Base-by-base conservation (phyloP, 345 rosid species). In the Leavenworthia alabamica region DNA sequence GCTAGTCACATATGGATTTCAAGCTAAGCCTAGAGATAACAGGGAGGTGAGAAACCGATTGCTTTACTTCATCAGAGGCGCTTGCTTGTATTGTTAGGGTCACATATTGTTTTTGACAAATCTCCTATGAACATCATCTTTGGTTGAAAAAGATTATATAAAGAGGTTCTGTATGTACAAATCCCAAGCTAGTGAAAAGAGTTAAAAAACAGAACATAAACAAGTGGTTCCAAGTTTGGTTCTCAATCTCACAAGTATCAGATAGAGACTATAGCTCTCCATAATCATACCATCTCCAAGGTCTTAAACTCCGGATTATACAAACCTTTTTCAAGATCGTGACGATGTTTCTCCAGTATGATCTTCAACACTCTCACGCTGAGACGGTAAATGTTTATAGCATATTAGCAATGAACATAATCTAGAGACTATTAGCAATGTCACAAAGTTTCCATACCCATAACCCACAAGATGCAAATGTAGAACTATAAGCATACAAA, bases 31-130 rank as follows among this genome's bases (percentile, higher is more conserved):
- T 13, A 70, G 67, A 9, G 80, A 62, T 11, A 79, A 73, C 1
- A 84, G 54, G 4, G 83, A 76, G 3, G 80, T 63, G 54, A 90
- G 60, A 77, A 88, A 82, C 12, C 80, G 74, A 35, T 81, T 70
- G 22, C 82, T 76, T 67, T 81, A 86, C 67, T 81, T 89, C 67
- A 76, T 74, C 40, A 84, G 50, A 8, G 80, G 78, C 20, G 52
- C 73, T 11, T n/a, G n/a, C n/a, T n/a, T n/a, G n/a, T n/a, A n/a
- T n/a, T n/a, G n/a, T n/a, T n/a, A n/a, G n/a, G n/a, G n/a, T n/a
- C n/a, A n/a, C n/a, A n/a, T n/a, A n/a, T n/a, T n/a, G n/a, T n/a
- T n/a, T n/a, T n/a, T n/a, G n/a, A n/a, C n/a, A 8, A 39, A 16
- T 44, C 31, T 13, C 32, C 29, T 12, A 17, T 1, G 24, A 20